Percentiles rank a stretch among this genome's conserved stretches.
Conservation (phyloP, 768 basidiomycete genomes). For the Pluteus cervinus region DNA sequence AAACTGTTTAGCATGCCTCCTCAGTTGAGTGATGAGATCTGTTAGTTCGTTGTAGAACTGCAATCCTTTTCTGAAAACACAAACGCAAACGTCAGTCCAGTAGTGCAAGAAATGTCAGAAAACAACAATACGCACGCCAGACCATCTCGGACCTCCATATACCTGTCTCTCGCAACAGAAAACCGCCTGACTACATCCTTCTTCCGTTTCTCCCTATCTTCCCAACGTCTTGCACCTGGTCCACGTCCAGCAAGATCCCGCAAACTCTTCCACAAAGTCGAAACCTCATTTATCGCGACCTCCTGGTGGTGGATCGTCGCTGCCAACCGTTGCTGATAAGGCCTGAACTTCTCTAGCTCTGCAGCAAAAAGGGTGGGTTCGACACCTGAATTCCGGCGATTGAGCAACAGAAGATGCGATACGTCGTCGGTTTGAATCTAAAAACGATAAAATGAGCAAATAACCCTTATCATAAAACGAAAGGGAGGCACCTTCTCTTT, state of each 20-base stretch:
- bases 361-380: constrained; percentile 87
- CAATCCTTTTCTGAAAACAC: constrained; percentile 64
- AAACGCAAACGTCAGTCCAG: constrained; percentile 7
- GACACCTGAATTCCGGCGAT: constrained; percentile 75
- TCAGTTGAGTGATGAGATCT: constrained; percentile 53
- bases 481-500: constrained; percentile 77
- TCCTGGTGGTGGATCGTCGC: constrained; percentile 78
- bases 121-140: constrained; percentile 53
- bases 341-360: constrained; percentile 93
- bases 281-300: constrained; percentile 65
- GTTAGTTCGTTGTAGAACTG: constrained; percentile 84
- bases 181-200: constrained; percentile 71
- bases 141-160: constrained; percentile 83
- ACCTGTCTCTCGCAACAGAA: constrained; percentile 71
- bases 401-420: constrained; percentile 87
- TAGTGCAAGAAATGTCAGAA: not conserved
- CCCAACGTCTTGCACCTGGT: constrained; percentile 72
- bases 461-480: not conserved
- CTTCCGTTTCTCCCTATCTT: constrained; percentile 74
- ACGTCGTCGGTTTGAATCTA: constrained; percentile 96
- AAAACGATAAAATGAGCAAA: not conserved
- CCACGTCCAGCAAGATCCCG: constrained; percentile 72
- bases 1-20: constrained; percentile 54
- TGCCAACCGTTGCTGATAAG: constrained; percentile 78
- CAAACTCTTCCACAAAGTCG: constrained; percentile 66